Evolutionary conservation across 495 filamentous ascomycete species (phyloP).

Genomic region (Halenospora varia): DNA sequence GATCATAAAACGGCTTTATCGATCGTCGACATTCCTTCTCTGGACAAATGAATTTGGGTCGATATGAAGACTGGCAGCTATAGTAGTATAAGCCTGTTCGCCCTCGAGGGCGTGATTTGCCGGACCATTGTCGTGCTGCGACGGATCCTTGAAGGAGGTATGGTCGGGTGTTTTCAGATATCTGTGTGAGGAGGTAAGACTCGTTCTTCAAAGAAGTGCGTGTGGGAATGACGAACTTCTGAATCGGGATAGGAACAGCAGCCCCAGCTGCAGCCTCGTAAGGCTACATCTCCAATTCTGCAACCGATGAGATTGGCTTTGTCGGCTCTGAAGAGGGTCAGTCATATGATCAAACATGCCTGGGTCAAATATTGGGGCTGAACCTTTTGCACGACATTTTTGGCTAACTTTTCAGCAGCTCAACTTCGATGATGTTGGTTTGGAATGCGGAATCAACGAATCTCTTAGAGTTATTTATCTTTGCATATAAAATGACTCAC

Average conservation of each 20-base stretch:
- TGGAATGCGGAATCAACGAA: too few species aligned
- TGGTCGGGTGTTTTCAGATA: background rate
- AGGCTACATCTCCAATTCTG: background rate
- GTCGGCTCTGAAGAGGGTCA: background rate
- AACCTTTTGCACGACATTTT: background rate
- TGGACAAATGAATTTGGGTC: background rate
- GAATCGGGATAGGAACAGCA: background rate
- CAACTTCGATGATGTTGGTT: background rate
- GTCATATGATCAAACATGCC: background rate
- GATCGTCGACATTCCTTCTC: background rate
- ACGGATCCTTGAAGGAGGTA: background rate
- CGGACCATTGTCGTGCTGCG: background rate
- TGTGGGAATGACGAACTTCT: background rate
- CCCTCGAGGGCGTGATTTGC: background rate
- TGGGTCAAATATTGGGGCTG: background rate
- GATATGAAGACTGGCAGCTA: background rate
- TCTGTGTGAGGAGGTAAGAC: background rate
- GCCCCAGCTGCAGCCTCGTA: background rate
- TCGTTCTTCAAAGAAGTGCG: background rate
- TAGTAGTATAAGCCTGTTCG: background rate
- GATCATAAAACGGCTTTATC: background rate
- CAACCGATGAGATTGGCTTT: background rate
- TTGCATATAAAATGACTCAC: too few species aligned
- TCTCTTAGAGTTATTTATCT: too few species aligned
- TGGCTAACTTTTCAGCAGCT: background rate